Evolutionary conservation across 208 protist species (phyloP), one percentile per base, ranked within the genome.

Genomic region (Acanthamoeba triangularis): DNA sequence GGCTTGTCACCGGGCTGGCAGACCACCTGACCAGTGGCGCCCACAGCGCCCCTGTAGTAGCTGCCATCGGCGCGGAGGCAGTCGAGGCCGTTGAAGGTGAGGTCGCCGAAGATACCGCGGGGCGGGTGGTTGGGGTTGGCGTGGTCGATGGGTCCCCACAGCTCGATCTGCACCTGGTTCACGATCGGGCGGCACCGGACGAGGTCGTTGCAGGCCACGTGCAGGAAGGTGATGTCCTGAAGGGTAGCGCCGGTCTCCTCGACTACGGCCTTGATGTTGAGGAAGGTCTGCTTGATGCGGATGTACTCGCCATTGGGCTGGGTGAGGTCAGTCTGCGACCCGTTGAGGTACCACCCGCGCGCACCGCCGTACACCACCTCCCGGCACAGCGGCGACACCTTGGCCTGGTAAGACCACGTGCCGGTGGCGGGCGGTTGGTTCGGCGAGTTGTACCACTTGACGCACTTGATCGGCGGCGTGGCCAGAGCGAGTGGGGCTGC

Each of bases 221-320:
- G 33, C n/a, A 74, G n/a, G n/a, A 37, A n/a, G 65, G 65, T 35
- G 65, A n/a, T 37, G 65, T 74, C 65, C 65, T 74, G n/a, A 30
- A 35, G 65, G n/a, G n/a, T 35, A 23, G 65, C 65, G 1, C 65
- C 65, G 11, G 25, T n/a, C 65, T n/a, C 25, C n/a, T n/a, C 65
- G 65, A 35, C 65, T 1, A 37, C 33, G 65, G 25, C n/a, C n/a
- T 37, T n/a, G n/a, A 74, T 74, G 65, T 74, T 74, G 65, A 74
- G n/a, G 65, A 74, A 74, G 65, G 65, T 35, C 65, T 74, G 65
- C 65, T 74, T 74, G 65, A 74, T 35, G 65, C 65, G 65, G 65
- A 37, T 74, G 65, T 74, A 74, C n/a, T 74, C 33, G 65, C 65
- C 65, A 28, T 74, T 74, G 65, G 65, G n/a, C n/a, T 37, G 65